Conservation (phyloP, 495 filamentous ascomycete genomes). For the Talaromyces ruber region DNA sequence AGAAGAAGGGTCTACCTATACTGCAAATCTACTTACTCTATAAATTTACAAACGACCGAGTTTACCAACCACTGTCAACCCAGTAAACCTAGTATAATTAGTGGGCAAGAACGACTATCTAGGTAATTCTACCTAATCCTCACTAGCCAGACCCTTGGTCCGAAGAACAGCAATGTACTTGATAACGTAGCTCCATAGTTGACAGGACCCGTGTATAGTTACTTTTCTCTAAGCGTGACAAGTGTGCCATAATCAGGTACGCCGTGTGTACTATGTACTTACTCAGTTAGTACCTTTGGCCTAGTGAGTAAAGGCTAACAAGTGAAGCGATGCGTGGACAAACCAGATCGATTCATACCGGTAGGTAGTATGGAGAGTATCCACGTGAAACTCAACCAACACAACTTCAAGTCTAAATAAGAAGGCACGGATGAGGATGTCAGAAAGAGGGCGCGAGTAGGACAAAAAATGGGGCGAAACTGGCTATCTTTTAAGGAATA, state of each 20-base stretch:
- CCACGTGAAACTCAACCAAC: background rate
- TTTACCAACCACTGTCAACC: too few relatives aligned
- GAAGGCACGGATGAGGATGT: too few relatives aligned
- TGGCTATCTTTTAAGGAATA: background rate
- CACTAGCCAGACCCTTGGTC: background rate
- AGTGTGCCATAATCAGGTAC: background rate
- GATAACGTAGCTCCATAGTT: conserved; percentile 5
- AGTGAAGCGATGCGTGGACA: background rate
- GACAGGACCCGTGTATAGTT: background rate
- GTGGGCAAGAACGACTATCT: background rate
- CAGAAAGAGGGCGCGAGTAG: background rate
- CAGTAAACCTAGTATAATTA: too few relatives aligned
- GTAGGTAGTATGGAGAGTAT: background rate
- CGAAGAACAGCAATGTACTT: conserved; percentile 12
- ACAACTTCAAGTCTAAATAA: background rate
- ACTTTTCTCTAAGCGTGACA: background rate
- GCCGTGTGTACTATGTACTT: background rate
- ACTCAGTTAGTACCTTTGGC: background rate
- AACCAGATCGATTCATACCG: background rate
- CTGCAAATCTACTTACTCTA: background rate
- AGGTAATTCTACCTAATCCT: background rate
- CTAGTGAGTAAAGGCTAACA: background rate
- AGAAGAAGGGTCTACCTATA: background rate
- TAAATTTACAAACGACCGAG: too few relatives aligned
- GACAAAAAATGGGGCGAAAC: background rate